A percentile compares a stretch with the other conserved stretches of the same genome.
These are phyloP conservation scores for Cokeromyces recurvatus DNA, from an alignment of 371 early-diverging fungal species.

Conservation along the genomic window DNA sequence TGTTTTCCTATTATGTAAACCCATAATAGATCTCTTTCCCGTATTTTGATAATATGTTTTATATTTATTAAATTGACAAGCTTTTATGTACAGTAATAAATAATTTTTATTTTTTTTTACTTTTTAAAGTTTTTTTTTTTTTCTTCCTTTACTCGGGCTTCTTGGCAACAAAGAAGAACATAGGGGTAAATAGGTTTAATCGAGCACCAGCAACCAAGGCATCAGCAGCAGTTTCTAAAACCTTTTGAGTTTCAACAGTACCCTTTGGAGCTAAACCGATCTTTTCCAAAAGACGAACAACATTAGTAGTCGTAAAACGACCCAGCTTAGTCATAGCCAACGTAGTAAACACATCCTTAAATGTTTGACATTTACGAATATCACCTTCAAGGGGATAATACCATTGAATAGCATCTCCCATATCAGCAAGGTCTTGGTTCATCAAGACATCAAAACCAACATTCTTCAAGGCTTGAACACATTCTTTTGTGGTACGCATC, in stretches of 20 bases:
- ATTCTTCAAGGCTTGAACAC: constrained; percentile 69
- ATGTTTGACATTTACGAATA: constrained; percentile 49
- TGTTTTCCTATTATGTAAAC: too few species aligned
- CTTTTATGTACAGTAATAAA: too few species aligned
- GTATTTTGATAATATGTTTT: too few species aligned
- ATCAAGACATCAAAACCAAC: constrained; percentile 83
- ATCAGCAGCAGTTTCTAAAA: constrained; percentile 80
- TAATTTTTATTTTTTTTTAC: neutral
- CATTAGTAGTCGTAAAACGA: constrained; percentile 58
- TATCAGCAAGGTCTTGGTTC: constrained; percentile 64
- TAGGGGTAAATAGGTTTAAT: constrained; percentile 83
- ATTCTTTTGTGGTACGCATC: constrained; percentile 68
- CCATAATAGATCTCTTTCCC: too few species aligned
- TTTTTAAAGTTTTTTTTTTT: constrained; percentile 1
- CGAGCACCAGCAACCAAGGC: constrained; percentile 76
- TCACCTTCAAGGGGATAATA: constrained; percentile 75
- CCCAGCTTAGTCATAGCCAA: constrained; percentile 54
- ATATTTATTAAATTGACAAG: too few species aligned
- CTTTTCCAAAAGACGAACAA: constrained; percentile 68
- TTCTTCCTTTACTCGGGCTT: constrained; percentile 56
- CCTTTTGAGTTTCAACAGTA: constrained; percentile 71
- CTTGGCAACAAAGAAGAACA: constrained; percentile 88
- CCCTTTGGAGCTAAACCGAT: constrained; percentile 81
- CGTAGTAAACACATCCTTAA: constrained; percentile 58
- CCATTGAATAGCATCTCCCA: constrained; percentile 73